A percentile compares a stretch with the other conserved stretches of the same genome.
phyloP scores from a whole-genome alignment of 805 yeast species.

The Cyberlindnera lachancei region DNA sequence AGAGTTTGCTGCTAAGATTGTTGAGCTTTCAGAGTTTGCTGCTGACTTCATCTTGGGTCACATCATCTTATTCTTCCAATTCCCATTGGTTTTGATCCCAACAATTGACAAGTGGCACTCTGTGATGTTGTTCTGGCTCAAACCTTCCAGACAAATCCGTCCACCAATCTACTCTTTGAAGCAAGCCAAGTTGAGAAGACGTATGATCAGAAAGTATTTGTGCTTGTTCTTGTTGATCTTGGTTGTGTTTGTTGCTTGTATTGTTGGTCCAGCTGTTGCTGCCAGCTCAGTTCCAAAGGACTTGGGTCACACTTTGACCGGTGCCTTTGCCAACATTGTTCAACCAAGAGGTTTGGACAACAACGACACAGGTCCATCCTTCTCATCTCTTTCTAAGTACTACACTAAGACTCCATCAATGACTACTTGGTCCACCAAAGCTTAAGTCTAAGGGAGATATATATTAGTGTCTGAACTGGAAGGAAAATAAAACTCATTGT shows the following conservation, averaged over 20 bases:
- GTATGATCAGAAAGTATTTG: slow-evolving; percentile 94
- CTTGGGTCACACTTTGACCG: slow-evolving; percentile 26
- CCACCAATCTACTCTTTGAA: slow-evolving; percentile 96
- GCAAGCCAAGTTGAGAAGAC: slow-evolving; percentile 92
- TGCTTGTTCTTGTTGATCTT: slow-evolving; percentile 68
- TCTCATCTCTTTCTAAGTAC: slow-evolving; percentile 29
- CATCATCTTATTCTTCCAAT: slow-evolving; percentile 74
- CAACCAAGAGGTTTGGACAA: slow-evolving; percentile 81
- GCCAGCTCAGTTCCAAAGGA: slow-evolving; percentile 41
- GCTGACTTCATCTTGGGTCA: slow-evolving; percentile 96
- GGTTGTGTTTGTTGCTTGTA: slow-evolving; percentile 61
- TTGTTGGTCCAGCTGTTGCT: slow-evolving; percentile 91
- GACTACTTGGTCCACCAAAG: slow-evolving; percentile 51
- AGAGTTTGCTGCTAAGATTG: slow-evolving; percentile 89
- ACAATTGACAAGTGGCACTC: slow-evolving; percentile 96
- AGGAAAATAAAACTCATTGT: background rate
- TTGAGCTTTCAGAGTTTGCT: slow-evolving; percentile 92
- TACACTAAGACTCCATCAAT: slow-evolving; percentile 46
- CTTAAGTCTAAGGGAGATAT: slow-evolving; percentile 11
- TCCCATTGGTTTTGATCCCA: slow-evolving; percentile 83
- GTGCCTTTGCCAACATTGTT: slow-evolving; percentile 58
- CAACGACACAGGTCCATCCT: slow-evolving; percentile 69
- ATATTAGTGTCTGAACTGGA: background rate
- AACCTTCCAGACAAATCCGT: slow-evolving; percentile 93
- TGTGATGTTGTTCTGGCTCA: slow-evolving; percentile 96